Evolutionary conservation across 306 rosid species (phyloP).

Genomic region (Arachis stenosperma): DNA sequence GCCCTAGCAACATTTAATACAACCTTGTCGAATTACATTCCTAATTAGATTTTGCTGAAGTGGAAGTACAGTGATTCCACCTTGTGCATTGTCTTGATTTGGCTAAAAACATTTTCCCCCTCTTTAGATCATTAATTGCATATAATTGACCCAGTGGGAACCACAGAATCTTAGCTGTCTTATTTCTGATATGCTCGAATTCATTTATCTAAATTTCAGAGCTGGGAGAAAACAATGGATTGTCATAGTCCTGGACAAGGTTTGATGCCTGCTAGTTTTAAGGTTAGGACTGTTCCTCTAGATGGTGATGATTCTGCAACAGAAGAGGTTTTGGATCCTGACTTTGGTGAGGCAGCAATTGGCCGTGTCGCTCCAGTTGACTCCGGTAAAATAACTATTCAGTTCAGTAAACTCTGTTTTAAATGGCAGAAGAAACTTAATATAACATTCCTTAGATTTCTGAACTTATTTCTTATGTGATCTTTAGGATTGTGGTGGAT

Average conservation of each 20-base stretch:
- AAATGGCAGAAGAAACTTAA: constrained; percentile 16
- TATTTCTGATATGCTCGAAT: constrained; percentile 30
- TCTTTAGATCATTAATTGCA: neutral
- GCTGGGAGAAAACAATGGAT: constrained; percentile 97
- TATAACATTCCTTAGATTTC: constrained; percentile 19
- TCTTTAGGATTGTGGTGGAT: constrained; percentile 92
- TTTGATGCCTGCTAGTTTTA: constrained; percentile 93
- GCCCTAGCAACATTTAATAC: constrained; percentile 21
- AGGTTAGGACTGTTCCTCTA: constrained; percentile 81
- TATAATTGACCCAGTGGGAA: constrained; percentile 11
- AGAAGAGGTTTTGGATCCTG: constrained; percentile 92
- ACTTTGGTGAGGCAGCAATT: constrained; percentile 94
- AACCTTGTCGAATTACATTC: constrained; percentile 4
- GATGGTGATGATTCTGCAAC: constrained; percentile 82
- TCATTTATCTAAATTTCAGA: constrained; percentile 49
- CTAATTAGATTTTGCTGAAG: constrained; percentile 22
- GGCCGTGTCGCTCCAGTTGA: constrained; percentile 96
- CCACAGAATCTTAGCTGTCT: constrained; percentile 20
- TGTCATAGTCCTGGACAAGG: constrained; percentile 97
- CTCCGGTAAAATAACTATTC: constrained; percentile 63
- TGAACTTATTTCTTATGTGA: constrained; percentile 32
- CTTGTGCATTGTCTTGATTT: constrained; percentile 16
- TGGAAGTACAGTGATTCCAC: constrained; percentile 15
- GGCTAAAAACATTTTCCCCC: constrained; percentile 12
- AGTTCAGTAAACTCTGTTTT: neutral